Evolutionary conservation across 23 red algal genomes (phyloP).

Genomic region (Cyanidioschyzon merolae): DNA sequence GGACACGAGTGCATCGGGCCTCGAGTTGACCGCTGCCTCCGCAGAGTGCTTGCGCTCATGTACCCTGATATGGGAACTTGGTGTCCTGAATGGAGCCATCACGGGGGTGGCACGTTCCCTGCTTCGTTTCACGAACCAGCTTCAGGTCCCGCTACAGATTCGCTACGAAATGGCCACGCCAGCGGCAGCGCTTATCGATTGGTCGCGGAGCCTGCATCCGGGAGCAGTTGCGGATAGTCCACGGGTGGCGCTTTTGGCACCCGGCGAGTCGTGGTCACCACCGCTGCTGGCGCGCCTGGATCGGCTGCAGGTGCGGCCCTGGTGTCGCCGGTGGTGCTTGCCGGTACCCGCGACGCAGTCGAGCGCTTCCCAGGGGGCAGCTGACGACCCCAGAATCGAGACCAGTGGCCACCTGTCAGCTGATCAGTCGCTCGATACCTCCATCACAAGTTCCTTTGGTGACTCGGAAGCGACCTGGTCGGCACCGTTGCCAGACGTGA

Average conservation of each 20-base stretch:
- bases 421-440: no score
- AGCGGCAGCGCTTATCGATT: not conserved
- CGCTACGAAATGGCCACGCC: not conserved
- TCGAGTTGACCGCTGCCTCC: not conserved
- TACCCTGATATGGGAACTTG: slow-evolving; percentile 3
- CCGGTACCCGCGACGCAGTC: no score
- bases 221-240: not conserved
- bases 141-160: not conserved
- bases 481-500: not conserved
- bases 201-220: not conserved
- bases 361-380: no score
- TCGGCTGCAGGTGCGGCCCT: not conserved
- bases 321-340: no score
- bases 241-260: not conserved
- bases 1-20: not conserved
- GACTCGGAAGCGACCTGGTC: not conserved
- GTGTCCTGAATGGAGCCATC: slow-evolving; percentile 3
- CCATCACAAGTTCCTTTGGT: no score
- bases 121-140: not conserved
- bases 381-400: no score
- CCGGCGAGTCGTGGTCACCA: slow-evolving; percentile 3
- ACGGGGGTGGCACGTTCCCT: not conserved
- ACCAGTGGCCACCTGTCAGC: no score
- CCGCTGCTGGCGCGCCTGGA: not conserved
- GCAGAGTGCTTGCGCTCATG: not conserved